Evolutionary conservation across 106 monocot genomes (phyloP), one percentile per base, ranked within the genome.

Genomic region (Narthecium ossifragum): DNA sequence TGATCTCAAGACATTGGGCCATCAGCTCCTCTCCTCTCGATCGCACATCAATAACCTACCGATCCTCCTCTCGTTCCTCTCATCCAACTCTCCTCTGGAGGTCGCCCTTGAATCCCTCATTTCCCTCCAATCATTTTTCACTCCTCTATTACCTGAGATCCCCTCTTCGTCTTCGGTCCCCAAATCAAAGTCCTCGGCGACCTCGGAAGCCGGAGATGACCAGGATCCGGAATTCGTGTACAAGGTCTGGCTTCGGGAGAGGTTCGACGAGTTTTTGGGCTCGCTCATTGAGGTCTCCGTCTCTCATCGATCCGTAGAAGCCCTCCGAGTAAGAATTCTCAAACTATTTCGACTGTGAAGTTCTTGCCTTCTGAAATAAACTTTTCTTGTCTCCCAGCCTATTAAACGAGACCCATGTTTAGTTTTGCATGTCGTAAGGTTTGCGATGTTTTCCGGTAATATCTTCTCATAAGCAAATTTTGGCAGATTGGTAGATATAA

Each of bases 1-100:
- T 2, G 69, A 85, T 26, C 32, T 85, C 40, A 79, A 67, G 61
- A 30, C 37, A 32, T 66, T 93, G 12, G 82, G 85, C 10, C 49
- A 61, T 49, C 46, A 94, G 58, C 82, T 94, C 23, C 80, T 94
- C 60, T 72, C 83, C 18, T 85, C 82, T 21, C 70, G 62, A 2
- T 68, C 77, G 20, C 82, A 85, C 78, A 62, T 89, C 57, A 93
- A 93, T 78, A 89, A 93, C 69, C 89, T 89, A 46, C 85, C 88
- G 13, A 34, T 61, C 37, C 76, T 93, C 55, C 74, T 93, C 59
- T 66, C 79, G 21, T 34, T 75, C 48, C 66, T 94, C 26, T 78
- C 80, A n/a, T 70, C 85, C 5, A 62, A 80, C 40, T 70, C 89
- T 11, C 73, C 79, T 4, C 57, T 66, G 37, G 65, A 82, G 0